These are phyloP conservation scores for Diaporthe caulivora DNA, from an alignment of 2,329 filamentous ascomycete species.

Conservation along the genomic window DNA sequence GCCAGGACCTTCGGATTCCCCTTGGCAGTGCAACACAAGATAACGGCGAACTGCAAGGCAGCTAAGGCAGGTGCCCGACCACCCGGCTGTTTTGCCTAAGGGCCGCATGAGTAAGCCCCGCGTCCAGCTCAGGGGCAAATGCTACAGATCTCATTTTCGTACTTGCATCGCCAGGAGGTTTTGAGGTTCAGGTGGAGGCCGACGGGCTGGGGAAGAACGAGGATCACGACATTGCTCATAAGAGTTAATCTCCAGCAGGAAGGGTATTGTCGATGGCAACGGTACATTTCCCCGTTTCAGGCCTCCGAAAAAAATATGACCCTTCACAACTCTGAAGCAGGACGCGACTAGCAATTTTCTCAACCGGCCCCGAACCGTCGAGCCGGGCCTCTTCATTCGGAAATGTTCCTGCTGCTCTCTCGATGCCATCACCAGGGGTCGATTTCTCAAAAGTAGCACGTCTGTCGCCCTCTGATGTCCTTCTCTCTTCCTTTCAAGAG, in stretches of 20 bases:
- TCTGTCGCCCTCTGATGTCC: neutral
- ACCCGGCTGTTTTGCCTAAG: neutral
- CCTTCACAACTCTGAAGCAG: neutral
- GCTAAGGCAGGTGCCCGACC: neutral
- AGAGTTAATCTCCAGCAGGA: conserved; percentile 18
- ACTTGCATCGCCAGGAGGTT: neutral
- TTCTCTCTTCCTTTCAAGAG: neutral
- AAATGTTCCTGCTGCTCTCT: conserved; percentile 15
- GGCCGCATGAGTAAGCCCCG: neutral
- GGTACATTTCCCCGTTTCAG: conserved; percentile 14
- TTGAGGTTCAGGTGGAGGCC: conserved; percentile 18
- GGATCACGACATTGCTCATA: conserved; percentile 2
- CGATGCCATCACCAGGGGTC: neutral
- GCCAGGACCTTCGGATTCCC: neutral
- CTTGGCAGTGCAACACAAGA: neutral
- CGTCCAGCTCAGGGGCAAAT: conserved; percentile 19
- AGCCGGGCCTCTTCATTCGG: conserved; percentile 14
- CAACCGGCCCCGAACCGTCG: neutral
- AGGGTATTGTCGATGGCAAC: conserved; percentile 3
- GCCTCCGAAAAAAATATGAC: neutral
- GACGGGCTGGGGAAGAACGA: neutral
- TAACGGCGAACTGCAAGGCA: neutral
- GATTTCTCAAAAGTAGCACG: conserved; percentile 5
- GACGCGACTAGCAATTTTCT: conserved; percentile 17
- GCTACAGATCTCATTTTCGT: conserved; percentile 17